These are phyloP conservation scores for Arthrobotrys entomopaga DNA, from an alignment of 2,329 filamentous ascomycete genomes.

Conservation along the genomic window DNA sequence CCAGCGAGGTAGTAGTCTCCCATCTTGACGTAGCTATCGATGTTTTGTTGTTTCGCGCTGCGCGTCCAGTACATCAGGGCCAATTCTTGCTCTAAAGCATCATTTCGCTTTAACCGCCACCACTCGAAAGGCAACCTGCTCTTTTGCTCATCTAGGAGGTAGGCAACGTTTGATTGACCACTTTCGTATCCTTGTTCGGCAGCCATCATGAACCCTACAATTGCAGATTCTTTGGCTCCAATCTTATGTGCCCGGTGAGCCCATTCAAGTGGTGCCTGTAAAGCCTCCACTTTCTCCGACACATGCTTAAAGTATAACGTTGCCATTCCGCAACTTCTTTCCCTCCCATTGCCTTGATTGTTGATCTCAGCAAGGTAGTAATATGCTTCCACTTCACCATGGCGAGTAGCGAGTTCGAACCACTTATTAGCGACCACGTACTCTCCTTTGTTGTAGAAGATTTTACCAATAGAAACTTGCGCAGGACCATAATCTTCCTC, in stretches of 20 bases:
- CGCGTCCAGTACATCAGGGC: conserved; percentile 95
- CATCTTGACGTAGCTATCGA: conserved; percentile 96
- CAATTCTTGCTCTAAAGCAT: conserved; percentile 67
- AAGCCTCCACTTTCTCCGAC: conserved; percentile 75
- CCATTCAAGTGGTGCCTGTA: conserved; percentile 82
- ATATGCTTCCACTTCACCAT: conserved; percentile 85
- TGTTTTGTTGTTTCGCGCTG: conserved; percentile 89
- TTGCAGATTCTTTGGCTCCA: conserved; percentile 80
- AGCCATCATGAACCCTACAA: conserved; percentile 84
- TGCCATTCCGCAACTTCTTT: conserved; percentile 80
- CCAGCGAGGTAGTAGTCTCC: conserved; percentile 95
- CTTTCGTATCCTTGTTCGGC: conserved; percentile 92
- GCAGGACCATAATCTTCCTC: conserved; percentile 83
- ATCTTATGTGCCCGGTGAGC: conserved; percentile 83
- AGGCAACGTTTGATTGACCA: conserved; percentile 89
- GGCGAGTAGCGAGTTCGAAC: conserved; percentile 85
- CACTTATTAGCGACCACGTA: conserved; percentile 76
- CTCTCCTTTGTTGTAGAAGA: conserved; percentile 84
- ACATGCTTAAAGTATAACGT: conserved; percentile 84
- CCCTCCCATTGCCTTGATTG: conserved; percentile 80
- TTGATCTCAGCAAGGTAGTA: conserved; percentile 93
- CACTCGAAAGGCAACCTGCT: conserved; percentile 69
- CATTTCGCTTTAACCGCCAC: conserved; percentile 42
- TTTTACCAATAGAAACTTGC: conserved; percentile 81
- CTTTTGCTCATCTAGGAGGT: conserved; percentile 79